Conservation (phyloP, 148 eudicot species). For the Vaccinium darrowii region DNA sequence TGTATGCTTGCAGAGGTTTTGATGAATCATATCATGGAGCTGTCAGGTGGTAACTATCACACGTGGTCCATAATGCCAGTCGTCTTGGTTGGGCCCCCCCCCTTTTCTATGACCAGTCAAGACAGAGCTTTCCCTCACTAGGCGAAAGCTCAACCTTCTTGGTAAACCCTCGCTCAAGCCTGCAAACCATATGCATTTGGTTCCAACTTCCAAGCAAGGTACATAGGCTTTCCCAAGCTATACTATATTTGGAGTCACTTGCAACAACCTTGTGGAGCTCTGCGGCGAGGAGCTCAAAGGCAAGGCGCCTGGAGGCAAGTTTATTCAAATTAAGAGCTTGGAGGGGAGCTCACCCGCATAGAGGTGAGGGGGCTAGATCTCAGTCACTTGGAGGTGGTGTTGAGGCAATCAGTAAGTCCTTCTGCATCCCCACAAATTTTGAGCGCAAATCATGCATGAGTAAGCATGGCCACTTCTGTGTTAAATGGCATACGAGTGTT, state of each 20-base stretch:
- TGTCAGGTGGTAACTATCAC: background rate
- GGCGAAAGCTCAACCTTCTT: background rate
- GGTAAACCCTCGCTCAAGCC: background rate
- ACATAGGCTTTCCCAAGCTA: background rate
- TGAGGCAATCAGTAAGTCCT: too few relatives aligned
- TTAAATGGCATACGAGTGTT: background rate
- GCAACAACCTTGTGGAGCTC: background rate
- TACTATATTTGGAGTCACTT: background rate
- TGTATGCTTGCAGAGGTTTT: background rate
- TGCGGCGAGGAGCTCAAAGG: background rate
- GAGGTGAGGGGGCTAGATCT: background rate
- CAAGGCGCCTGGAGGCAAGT: background rate
- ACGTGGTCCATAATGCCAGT: background rate
- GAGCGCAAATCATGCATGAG: background rate
- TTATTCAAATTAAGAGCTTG: background rate
- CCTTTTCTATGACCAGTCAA: background rate
- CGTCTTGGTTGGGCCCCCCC: background rate
- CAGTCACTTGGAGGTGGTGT: background rate
- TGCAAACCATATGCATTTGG: background rate
- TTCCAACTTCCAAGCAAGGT: background rate
- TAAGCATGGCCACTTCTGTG: background rate
- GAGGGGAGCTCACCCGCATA: background rate
- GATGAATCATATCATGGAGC: background rate
- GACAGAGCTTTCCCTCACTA: background rate
- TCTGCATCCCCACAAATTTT: too few relatives aligned